Percentiles rank a stretch among this genome's conserved stretches.
phyloP scores from a whole-genome alignment of 176 grass and related monocot species.

The Carex pumila region DNA sequence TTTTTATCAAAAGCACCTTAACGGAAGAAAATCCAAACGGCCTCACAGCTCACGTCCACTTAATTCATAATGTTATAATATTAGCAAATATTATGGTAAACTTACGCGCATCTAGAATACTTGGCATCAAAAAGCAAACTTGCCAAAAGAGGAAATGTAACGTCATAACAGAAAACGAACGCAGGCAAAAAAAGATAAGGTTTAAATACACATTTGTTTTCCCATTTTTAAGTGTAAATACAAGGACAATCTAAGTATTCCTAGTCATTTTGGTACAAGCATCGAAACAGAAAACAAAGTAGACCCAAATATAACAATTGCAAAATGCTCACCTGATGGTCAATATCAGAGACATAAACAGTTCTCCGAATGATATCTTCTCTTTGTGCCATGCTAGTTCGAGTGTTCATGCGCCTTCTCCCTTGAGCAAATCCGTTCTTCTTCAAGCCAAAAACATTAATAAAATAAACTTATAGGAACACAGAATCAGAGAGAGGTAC shows the following conservation, averaged over 20 bases:
- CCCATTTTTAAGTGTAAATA: neutral
- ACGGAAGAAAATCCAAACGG: neutral
- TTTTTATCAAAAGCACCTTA: neutral
- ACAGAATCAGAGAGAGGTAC: neutral
- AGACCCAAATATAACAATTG: neutral
- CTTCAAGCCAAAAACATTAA: conserved; percentile 31
- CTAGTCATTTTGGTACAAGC: neutral
- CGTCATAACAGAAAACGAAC: neutral
- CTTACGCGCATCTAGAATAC: neutral
- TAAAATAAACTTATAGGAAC: neutral
- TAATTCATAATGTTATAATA: neutral
- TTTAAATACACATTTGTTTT: neutral
- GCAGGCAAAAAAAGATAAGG: neutral
- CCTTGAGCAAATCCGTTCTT: conserved; percentile 52
- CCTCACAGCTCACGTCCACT: neutral
- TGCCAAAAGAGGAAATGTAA: conserved; percentile 1
- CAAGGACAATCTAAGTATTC: neutral
- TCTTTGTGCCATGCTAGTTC: conserved; percentile 81
- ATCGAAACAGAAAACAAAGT: neutral
- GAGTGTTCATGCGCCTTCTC: conserved; percentile 69
- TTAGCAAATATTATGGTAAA: neutral
- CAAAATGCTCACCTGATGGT: conserved; percentile 61
- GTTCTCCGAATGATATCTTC: conserved; percentile 89
- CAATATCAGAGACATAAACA: conserved; percentile 93
- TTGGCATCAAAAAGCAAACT: neutral